Percentiles rank a stretch among this genome's conserved stretches.
phyloP scores from a whole-genome alignment of 2,329 filamentous ascomycete genomes.

The Xylariaceae sp. region DNA sequence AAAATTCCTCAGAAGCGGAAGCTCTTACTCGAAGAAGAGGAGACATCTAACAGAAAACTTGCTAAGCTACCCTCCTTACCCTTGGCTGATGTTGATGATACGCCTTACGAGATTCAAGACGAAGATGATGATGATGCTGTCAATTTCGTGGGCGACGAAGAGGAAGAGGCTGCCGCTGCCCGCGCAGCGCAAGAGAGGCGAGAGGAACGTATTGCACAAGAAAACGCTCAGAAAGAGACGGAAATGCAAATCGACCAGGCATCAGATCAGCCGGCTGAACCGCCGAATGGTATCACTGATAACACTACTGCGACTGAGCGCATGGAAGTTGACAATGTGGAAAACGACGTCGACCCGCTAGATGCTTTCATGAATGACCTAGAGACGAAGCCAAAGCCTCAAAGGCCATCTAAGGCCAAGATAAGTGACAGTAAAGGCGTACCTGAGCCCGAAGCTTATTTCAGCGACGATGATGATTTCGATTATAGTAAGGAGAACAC shows the following conservation, averaged over 20 bases:
- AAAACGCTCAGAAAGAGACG: conserved; percentile 45
- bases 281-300: conserved; percentile 19
- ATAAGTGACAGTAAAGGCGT: conserved; percentile 43
- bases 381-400: conserved; percentile 36
- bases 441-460: conserved; percentile 77
- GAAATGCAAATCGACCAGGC: conserved; percentile 35
- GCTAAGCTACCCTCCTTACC: conserved; percentile 81
- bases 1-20: conserved; percentile 68
- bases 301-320: conserved; percentile 30
- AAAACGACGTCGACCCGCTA: conserved; percentile 77
- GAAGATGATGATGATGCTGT: conserved; percentile 61
- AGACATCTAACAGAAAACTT: conserved; percentile 80
- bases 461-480: conserved; percentile 80
- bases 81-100: conserved; percentile 57
- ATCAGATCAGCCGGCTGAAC: conserved; percentile 17
- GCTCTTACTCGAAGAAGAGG: conserved; percentile 83
- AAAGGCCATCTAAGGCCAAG: conserved; percentile 28
- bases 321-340: conserved; percentile 61
- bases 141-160: conserved; percentile 77
- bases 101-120: conserved; percentile 56
- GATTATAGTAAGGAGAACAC: conserved; percentile 45
- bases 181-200: conserved; percentile 82
- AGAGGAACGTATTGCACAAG: conserved; percentile 58
- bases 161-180: conserved; percentile 81
- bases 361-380: conserved; percentile 93